Evolutionary conservation across 306 rosid species (phyloP).

Genomic region (Erythrophleum fordii): DNA sequence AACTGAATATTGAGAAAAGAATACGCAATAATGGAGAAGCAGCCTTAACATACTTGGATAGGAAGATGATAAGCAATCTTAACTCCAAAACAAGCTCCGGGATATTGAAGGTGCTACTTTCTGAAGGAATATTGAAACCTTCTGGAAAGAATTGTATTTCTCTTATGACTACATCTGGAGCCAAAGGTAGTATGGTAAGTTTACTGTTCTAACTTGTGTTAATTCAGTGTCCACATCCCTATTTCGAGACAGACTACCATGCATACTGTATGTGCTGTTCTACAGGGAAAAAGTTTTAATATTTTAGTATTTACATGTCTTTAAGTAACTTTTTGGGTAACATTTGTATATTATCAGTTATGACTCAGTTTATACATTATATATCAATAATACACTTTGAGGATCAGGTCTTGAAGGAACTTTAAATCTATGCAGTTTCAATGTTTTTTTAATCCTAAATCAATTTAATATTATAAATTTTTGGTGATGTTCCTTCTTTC

Average conservation of each 20-base stretch:
- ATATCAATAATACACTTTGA: not conserved
- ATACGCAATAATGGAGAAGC: conserved; percentile 84
- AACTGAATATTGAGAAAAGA: conserved; percentile 71
- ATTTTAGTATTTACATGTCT: conserved; percentile 17
- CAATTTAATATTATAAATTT: not conserved
- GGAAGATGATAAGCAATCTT: conserved; percentile 80
- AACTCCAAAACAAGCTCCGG: conserved; percentile 76
- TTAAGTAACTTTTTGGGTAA: not conserved
- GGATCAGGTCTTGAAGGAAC: not conserved
- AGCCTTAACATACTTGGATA: conserved; percentile 81
- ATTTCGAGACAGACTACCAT: conserved; percentile 2
- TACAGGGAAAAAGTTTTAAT: not conserved
- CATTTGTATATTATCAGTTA: not conserved
- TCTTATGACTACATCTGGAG: conserved; percentile 98
- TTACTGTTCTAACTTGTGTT: conserved; percentile 19
- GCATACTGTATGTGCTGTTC: not conserved
- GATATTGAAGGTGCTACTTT: conserved; percentile 73
- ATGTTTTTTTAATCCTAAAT: not conserved
- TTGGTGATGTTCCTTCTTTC: not conserved
- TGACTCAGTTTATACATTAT: not conserved
- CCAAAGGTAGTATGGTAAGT: conserved; percentile 92
- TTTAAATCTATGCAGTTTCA: not conserved
- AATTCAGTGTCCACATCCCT: conserved; percentile 4
- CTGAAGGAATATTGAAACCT: conserved; percentile 74
- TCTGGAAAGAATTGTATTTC: conserved; percentile 88